Percentiles rank a stretch among this genome's conserved stretches.
phyloP scores from a whole-genome alignment of 768 basidiomycete species.

The Omphalotus guepiniiformis region DNA sequence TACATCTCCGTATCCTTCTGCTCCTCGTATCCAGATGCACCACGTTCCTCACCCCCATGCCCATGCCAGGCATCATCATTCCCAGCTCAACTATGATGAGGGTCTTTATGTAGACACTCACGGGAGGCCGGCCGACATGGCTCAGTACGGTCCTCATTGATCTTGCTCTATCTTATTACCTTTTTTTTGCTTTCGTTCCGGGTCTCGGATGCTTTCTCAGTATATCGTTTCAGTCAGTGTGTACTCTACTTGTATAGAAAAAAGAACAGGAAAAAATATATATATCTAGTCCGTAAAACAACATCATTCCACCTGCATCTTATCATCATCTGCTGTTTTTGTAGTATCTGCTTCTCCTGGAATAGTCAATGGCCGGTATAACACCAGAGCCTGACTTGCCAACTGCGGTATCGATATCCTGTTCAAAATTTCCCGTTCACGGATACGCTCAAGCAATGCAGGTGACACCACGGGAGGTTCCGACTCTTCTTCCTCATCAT shows the following conservation, averaged over 20 bases:
- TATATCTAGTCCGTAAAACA: no score
- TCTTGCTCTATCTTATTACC: background rate
- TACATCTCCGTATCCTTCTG: conserved; percentile 51
- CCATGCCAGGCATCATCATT: conserved; percentile 69
- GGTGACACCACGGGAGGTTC: conserved; percentile 33
- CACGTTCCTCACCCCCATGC: conserved; percentile 80
- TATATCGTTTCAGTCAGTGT: no score
- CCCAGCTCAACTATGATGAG: conserved; percentile 38
- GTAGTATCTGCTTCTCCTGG: conserved; percentile 14
- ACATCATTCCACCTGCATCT: no score
- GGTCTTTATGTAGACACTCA: conserved; percentile 35
- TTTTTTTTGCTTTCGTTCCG: conserved; percentile 1
- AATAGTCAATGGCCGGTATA: conserved; percentile 43
- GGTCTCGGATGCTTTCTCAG: background rate
- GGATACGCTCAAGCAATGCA: conserved; percentile 42
- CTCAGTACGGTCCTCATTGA: conserved; percentile 1
- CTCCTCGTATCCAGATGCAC: conserved; percentile 52
- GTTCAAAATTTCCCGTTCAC: conserved; percentile 20
- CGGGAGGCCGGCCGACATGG: conserved; percentile 1
- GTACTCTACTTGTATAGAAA: no score
- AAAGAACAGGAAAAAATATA: no score
- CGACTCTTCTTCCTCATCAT: conserved; percentile 34
- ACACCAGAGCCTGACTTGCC: conserved; percentile 46
- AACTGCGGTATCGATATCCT: conserved; percentile 15
- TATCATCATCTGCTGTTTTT: conserved; percentile 1